Conservation (phyloP, 371 early-diverging fungal genomes). For the Dipsacomyces acuminosporus region DNA sequence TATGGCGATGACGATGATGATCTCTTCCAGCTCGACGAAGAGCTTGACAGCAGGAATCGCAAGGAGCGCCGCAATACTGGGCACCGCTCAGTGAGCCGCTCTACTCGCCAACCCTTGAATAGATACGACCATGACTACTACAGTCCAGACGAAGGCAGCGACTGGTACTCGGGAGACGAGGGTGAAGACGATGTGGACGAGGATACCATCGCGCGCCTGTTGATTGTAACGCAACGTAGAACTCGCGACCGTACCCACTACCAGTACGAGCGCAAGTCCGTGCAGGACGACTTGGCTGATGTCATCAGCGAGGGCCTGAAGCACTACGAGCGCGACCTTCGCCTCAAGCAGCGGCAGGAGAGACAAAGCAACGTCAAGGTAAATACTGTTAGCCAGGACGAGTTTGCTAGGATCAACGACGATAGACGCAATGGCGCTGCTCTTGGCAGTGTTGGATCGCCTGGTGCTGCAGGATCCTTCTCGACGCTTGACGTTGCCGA, state of each 20-base stretch:
- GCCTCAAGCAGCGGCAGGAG: constrained; percentile 44
- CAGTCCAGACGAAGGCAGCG: constrained; percentile 42
- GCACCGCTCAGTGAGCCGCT: constrained; percentile 24
- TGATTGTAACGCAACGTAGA: constrained; percentile 86
- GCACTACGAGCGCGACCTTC: constrained; percentile 78
- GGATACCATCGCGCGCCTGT: constrained; percentile 76
- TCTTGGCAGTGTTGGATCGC: constrained; percentile 3
- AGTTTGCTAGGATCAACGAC: constrained; percentile 55
- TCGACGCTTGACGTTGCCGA: constrained; percentile 35
- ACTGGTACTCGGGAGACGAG: constrained; percentile 52
- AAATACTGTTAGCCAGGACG: constrained; percentile 60
- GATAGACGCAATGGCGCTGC: background rate
- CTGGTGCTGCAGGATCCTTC: constrained; percentile 31
- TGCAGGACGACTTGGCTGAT: constrained; percentile 82
- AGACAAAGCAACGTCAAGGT: constrained; percentile 54
- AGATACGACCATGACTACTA: constrained; percentile 18
- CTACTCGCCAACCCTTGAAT: constrained; percentile 22
- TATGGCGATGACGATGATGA: constrained; percentile 62
- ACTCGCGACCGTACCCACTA: constrained; percentile 67
- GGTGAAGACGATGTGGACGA: constrained; percentile 70
- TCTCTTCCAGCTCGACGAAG: constrained; percentile 74
- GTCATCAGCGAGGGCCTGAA: constrained; percentile 94
- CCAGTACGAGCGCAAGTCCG: constrained; percentile 73
- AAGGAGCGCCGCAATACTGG: constrained; percentile 25
- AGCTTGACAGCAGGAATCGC: constrained; percentile 48